Evolutionary conservation across 2,329 filamentous ascomycete species (phyloP).

Genomic region (Fusarium poae): DNA sequence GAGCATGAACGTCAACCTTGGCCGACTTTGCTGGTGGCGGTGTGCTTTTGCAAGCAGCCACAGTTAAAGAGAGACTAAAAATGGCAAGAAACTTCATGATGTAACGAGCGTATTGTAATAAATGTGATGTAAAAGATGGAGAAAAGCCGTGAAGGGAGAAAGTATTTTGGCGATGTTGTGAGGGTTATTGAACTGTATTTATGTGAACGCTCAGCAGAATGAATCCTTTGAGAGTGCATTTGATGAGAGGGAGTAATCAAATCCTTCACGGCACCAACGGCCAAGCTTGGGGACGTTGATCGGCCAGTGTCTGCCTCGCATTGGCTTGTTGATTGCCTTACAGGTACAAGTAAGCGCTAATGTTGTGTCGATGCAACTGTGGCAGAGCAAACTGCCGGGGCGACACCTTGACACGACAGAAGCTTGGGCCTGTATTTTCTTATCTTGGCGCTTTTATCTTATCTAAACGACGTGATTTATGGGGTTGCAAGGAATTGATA

Average conservation of each 20-base stretch:
- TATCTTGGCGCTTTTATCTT: neutral
- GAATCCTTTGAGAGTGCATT: neutral
- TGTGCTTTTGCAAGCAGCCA: conserved; percentile 5
- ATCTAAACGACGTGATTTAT: neutral
- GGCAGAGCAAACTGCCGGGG: neutral
- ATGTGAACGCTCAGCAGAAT: neutral
- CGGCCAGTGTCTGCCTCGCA: neutral
- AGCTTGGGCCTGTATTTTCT: neutral
- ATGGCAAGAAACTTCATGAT: conserved; percentile 5
- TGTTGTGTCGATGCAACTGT: neutral
- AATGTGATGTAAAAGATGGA: neutral
- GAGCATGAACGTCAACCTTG: conserved; percentile 22
- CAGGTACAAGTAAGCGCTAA: neutral
- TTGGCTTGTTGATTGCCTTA: neutral
- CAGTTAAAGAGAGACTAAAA: neutral
- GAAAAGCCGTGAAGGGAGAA: neutral
- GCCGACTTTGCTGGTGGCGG: conserved; percentile 3
- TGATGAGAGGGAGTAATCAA: neutral
- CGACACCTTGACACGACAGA: neutral
- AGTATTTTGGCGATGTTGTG: neutral
- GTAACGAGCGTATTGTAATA: neutral
- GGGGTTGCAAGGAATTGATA: neutral
- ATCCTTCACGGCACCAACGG: neutral
- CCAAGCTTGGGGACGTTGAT: neutral
- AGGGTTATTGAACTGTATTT: neutral